phyloP scores from a whole-genome alignment of 768 basidiomycete genomes.

The Lanmaoa rubissima region DNA sequence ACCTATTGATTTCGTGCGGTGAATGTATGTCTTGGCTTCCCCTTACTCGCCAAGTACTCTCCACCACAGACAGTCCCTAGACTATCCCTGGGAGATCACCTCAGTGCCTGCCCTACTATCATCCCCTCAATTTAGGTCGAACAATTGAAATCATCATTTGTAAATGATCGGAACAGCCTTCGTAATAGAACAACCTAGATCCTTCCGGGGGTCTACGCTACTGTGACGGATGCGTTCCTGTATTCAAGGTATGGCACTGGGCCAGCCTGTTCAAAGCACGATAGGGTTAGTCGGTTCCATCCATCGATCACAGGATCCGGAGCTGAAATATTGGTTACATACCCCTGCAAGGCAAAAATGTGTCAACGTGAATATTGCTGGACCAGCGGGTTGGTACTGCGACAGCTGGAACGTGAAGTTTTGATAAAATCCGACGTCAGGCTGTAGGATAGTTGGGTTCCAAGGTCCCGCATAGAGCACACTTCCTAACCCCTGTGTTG shows the following conservation, averaged over 20 bases:
- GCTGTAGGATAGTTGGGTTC: conserved; percentile 2
- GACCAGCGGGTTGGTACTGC: conserved; percentile 11
- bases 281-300: not conserved
- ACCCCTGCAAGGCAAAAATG: conserved; percentile 19
- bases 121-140: not conserved
- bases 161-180: not conserved
- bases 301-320: not conserved
- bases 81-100: not conserved
- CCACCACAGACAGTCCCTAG: not conserved
- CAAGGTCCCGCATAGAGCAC: conserved; percentile 22
- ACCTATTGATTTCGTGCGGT: not conserved
- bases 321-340: not conserved
- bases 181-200: not conserved
- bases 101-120: not conserved
- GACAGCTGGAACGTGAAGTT: conserved; percentile 17
- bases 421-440: conserved; percentile 16
- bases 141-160: not conserved
- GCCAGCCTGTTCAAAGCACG: conserved; percentile 4
- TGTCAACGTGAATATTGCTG: conserved; percentile 18
- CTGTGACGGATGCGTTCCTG: conserved; percentile 18
- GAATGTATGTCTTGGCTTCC: not conserved
- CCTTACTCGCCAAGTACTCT: not conserved
- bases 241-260: conserved; percentile 21
- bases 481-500: conserved; percentile 13
- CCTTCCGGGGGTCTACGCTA: not conserved